phyloP scores from a whole-genome alignment of 345 rosid genomes.

The Acer negundo region DNA sequence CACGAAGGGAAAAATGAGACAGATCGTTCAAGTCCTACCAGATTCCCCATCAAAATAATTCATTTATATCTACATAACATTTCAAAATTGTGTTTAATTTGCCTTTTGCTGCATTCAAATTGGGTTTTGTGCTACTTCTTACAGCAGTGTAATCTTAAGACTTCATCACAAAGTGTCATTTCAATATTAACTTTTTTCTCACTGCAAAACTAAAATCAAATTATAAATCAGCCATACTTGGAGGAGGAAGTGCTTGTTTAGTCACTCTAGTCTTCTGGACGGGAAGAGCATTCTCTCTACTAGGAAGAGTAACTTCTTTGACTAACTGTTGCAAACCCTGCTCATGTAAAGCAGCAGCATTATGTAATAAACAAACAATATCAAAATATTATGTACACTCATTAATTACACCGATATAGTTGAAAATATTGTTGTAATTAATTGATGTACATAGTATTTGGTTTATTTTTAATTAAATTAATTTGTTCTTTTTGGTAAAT shows the following conservation, averaged over 20 bases:
- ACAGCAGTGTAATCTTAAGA: too few species aligned
- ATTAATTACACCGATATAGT: too few species aligned
- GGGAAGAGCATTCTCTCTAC: conserved; percentile 42
- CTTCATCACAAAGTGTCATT: not conserved
- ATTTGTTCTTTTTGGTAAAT: too few species aligned
- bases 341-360: conserved; percentile 20
- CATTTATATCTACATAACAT: too few species aligned
- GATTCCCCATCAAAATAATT: too few species aligned
- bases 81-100: not conserved
- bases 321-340: conserved; percentile 52
- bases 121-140: not conserved
- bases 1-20: not conserved
- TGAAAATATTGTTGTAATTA: too few species aligned
- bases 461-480: too few species aligned
- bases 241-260: conserved; percentile 38
- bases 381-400: not conserved
- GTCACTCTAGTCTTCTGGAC: conserved; percentile 44
- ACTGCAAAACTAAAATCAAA: not conserved
- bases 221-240: conserved; percentile 39
- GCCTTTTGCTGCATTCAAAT: not conserved
- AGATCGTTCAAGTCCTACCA: not conserved
- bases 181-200: not conserved
- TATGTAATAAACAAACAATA: not conserved
- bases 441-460: too few species aligned
- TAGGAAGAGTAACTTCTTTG: conserved; percentile 37